Percentiles rank a stretch among this genome's conserved stretches.
These are phyloP conservation scores for Arabidopsis lyrata DNA, from an alignment of 441 rosid genomes.

Conservation along the genomic window DNA sequence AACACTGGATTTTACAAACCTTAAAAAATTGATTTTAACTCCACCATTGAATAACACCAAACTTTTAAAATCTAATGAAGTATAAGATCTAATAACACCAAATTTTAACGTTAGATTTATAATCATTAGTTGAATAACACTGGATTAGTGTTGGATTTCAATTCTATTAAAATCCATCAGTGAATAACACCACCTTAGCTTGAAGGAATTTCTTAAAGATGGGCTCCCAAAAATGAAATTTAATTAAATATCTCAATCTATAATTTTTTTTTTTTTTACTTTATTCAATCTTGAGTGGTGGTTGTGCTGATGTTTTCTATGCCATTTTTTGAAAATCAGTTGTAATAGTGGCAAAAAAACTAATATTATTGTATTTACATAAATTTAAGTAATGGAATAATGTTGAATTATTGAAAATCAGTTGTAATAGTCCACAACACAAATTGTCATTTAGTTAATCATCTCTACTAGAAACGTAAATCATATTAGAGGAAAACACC, in stretches of 20 bases:
- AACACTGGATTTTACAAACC: no score
- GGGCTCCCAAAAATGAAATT: background rate
- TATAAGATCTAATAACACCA: no score
- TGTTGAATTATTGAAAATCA: background rate
- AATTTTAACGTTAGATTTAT: no score
- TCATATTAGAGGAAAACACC: constrained; percentile 12
- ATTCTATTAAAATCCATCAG: no score
- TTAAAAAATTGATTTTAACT: no score
- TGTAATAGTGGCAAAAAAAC: background rate
- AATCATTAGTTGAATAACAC: no score
- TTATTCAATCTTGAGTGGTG: background rate
- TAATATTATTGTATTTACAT: background rate
- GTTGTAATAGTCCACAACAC: background rate
- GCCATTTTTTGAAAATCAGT: background rate
- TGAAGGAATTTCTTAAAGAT: background rate
- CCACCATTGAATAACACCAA: no score
- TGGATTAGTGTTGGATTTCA: no score
- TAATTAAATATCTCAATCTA: background rate
- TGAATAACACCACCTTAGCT: no score
- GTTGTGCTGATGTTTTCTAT: background rate
- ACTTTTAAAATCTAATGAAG: no score
- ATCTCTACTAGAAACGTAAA: constrained; percentile 2
- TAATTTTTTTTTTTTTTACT: background rate
- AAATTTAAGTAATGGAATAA: background rate
- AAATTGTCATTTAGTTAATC: background rate